Evolutionary conservation across 305 asterid species (phyloP).

Genomic region (Rubia balearica): DNA sequence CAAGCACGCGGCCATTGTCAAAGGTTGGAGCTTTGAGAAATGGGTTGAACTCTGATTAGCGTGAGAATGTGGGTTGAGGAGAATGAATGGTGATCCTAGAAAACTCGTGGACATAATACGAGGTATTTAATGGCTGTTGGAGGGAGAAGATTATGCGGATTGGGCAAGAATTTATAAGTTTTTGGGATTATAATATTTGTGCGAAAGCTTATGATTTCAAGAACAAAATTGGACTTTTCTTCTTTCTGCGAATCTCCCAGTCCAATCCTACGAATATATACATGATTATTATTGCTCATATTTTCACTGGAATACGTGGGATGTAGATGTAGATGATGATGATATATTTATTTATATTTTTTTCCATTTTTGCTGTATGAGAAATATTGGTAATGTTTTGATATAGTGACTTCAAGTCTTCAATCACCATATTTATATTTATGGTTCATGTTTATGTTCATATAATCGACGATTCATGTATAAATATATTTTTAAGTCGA

Average conservation of each 20-base stretch:
- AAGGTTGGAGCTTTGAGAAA: constrained; percentile 11
- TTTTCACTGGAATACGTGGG: background rate
- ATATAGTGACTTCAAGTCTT: background rate
- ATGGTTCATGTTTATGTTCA: too few relatives aligned
- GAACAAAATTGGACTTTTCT: background rate
- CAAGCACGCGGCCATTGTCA: constrained; percentile 57
- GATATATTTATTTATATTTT: background rate
- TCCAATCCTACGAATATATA: background rate
- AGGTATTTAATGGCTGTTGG: constrained; percentile 23
- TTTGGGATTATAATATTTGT: background rate
- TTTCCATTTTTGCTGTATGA: background rate
- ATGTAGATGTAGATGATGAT: background rate
- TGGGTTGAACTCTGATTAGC: background rate
- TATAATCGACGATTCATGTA: too few relatives aligned
- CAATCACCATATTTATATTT: background rate
- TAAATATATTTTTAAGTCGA: too few relatives aligned
- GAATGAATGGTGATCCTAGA: constrained; percentile 21
- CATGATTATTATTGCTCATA: background rate
- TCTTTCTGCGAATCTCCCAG: constrained; percentile 8
- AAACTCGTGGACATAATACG: constrained; percentile 38
- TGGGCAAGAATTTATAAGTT: constrained; percentile 2
- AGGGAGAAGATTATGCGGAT: constrained; percentile 18
- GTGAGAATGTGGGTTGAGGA: constrained; percentile 9
- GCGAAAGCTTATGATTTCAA: background rate
- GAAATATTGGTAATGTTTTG: background rate